Evolutionary conservation across 208 protist genomes (phyloP).

Genomic region (Pavlovales sp.): DNA sequence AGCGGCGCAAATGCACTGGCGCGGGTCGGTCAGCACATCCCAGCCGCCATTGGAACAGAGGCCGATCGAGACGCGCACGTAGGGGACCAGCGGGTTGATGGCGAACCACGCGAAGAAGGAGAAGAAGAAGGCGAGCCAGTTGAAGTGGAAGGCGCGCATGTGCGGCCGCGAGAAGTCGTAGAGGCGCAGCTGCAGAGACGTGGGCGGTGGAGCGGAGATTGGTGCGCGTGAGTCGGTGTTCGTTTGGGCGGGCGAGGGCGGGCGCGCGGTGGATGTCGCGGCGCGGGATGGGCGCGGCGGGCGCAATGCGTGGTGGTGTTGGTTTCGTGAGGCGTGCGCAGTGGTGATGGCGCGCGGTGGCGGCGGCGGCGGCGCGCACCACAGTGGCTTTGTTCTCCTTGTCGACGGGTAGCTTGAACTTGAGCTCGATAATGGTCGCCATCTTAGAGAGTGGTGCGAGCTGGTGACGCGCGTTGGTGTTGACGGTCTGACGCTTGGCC

Average conservation of each 20-base stretch:
- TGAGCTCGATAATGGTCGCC: slow-evolving; percentile 11
- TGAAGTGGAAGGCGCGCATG: slow-evolving; percentile 15
- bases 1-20: not conserved
- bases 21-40: not conserved
- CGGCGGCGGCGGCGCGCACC: too few relatives aligned
- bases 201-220: too few relatives aligned
- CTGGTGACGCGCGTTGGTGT: too few relatives aligned
- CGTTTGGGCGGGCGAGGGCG: too few relatives aligned
- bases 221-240: too few relatives aligned
- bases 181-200: not conserved
- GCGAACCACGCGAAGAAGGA: slow-evolving; percentile 27
- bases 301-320: not conserved
- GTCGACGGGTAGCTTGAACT: slow-evolving; percentile 17
- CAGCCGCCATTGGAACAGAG: not conserved
- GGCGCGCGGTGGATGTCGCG: too few relatives aligned
- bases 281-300: too few relatives aligned
- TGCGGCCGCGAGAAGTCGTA: not conserved
- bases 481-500: too few relatives aligned
- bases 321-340: too few relatives aligned
- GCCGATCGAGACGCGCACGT: not conserved
- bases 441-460: too few relatives aligned
- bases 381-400: too few relatives aligned
- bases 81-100: not conserved
- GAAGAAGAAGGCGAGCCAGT: slow-evolving; percentile 7
- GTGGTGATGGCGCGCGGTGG: too few relatives aligned